Percentiles rank a stretch among this genome's conserved stretches.
Conservation (phyloP, 2,329 filamentous ascomycete species). For the Rosellinia necatrix region DNA sequence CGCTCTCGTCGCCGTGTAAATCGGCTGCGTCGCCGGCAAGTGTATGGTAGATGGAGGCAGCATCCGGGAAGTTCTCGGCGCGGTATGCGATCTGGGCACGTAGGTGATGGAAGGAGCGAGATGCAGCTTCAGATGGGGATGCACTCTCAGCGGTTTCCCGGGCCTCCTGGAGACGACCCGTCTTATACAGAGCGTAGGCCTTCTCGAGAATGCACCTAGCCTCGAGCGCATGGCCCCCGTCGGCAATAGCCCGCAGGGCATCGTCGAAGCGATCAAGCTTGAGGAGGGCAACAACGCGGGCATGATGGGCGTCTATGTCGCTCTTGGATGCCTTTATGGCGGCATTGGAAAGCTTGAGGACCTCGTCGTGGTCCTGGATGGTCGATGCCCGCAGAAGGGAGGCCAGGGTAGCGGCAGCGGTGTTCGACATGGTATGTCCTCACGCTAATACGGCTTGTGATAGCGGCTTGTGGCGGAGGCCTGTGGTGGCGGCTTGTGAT, state of each 20-base stretch:
- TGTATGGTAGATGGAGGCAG: constrained; percentile 65
- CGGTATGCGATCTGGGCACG: constrained; percentile 74
- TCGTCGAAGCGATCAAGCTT: constrained; percentile 84
- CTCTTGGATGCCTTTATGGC: constrained; percentile 65
- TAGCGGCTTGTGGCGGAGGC: background rate
- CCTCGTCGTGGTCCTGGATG: constrained; percentile 74
- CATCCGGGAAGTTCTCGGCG: constrained; percentile 72
- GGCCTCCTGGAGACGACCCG: constrained; percentile 70
- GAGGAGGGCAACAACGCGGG: constrained; percentile 74
- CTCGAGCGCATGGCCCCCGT: constrained; percentile 64
- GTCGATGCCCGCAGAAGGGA: constrained; percentile 59
- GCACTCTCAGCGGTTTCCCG: constrained; percentile 47
- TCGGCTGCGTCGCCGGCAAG: constrained; percentile 53
- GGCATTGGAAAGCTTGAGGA: constrained; percentile 67
- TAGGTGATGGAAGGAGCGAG: constrained; percentile 54
- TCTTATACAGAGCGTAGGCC: constrained; percentile 84
- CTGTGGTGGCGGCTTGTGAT: background rate
- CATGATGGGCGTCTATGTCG: constrained; percentile 64
- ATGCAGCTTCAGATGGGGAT: constrained; percentile 34
- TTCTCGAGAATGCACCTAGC: constrained; percentile 68
- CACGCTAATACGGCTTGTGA: background rate
- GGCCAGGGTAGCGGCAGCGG: constrained; percentile 55
- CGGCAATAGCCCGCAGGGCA: constrained; percentile 70
- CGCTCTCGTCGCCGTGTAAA: constrained; percentile 68
- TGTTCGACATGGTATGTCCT: constrained; percentile 45